A percentile compares a stretch with the other conserved stretches of the same genome.
phyloP scores from a whole-genome alignment of 164 flowering plant genomes.

The Malania oleifera region DNA sequence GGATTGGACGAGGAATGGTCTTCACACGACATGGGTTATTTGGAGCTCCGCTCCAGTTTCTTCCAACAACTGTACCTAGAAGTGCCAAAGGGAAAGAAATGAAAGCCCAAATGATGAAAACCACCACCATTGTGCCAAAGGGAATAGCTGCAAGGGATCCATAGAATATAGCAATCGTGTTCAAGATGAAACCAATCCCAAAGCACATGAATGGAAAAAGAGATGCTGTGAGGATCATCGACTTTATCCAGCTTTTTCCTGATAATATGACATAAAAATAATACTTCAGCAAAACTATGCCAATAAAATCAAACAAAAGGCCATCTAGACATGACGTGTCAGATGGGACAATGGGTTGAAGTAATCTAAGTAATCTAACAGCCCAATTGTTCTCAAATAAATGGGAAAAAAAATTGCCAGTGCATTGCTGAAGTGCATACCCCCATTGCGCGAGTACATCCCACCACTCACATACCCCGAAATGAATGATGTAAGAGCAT shows the following conservation, averaged over 20 bases:
- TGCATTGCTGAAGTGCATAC: too few relatives aligned
- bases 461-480: conserved; percentile 98
- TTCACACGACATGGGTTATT: conserved; percentile 98
- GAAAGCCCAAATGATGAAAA: conserved; percentile 93
- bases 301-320: conserved; percentile 40
- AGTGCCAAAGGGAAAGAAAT: conserved; percentile 95
- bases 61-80: conserved; percentile 96
- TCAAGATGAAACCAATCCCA: conserved; percentile 75
- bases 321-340: conserved; percentile 8
- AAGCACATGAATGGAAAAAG: conserved; percentile 77
- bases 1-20: conserved; percentile 98
- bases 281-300: conserved; percentile 5
- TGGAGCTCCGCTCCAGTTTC: conserved; percentile 99
- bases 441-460: conserved; percentile 92
- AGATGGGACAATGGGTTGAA: not conserved
- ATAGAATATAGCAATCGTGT: conserved; percentile 94
- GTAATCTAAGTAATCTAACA: too few relatives aligned
- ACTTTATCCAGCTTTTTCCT: conserved; percentile 97
- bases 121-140: conserved; percentile 97
- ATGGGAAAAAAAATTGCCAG: conserved; percentile 1
- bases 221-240: conserved; percentile 92
- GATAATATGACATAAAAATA: conserved; percentile 16
- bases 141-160: conserved; percentile 99
- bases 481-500: conserved; percentile 92
- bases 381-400: not conserved